Percentiles rank a stretch among this genome's conserved stretches.
phyloP scores from a whole-genome alignment of 768 basidiomycete genomes.

The Calvatia gigantea region DNA sequence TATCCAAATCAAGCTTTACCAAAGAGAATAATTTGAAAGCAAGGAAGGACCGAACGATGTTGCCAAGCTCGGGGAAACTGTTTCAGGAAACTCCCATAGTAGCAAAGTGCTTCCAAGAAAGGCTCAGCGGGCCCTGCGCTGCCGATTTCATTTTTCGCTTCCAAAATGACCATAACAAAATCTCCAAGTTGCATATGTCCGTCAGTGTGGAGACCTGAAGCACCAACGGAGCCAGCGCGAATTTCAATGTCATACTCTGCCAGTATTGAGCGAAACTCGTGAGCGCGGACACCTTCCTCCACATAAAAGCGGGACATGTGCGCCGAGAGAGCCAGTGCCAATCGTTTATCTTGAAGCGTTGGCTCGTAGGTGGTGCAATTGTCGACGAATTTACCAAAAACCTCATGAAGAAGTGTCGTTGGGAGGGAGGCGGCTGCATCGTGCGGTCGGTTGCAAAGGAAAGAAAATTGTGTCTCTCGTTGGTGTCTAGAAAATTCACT shows the following conservation, averaged over 20 bases:
- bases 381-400: conserved; percentile 20
- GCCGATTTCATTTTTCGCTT: conserved; percentile 15
- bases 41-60: too few relatives aligned
- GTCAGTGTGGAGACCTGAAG: conserved; percentile 1
- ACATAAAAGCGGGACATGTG: conserved; percentile 17
- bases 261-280: conserved; percentile 8
- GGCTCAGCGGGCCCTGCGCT: conserved; percentile 5
- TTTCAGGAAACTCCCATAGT: neutral
- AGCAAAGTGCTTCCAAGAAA: conserved; percentile 7
- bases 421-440: conserved; percentile 14
- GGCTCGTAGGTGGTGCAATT: conserved; percentile 8
- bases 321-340: conserved; percentile 13
- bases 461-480: too few relatives aligned
- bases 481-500: too few relatives aligned
- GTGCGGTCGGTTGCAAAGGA: conserved; percentile 16
- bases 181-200: neutral
- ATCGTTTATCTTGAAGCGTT: conserved; percentile 5
- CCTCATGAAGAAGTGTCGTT: conserved; percentile 18
- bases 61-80: too few relatives aligned
- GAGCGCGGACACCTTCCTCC: conserved; percentile 10
- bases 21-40: too few relatives aligned
- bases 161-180: neutral
- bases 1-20: too few relatives aligned
- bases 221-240: neutral
- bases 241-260: neutral